phyloP scores from a whole-genome alignment of 2,329 filamentous ascomycete genomes.

The Diaporthe nobilis region DNA sequence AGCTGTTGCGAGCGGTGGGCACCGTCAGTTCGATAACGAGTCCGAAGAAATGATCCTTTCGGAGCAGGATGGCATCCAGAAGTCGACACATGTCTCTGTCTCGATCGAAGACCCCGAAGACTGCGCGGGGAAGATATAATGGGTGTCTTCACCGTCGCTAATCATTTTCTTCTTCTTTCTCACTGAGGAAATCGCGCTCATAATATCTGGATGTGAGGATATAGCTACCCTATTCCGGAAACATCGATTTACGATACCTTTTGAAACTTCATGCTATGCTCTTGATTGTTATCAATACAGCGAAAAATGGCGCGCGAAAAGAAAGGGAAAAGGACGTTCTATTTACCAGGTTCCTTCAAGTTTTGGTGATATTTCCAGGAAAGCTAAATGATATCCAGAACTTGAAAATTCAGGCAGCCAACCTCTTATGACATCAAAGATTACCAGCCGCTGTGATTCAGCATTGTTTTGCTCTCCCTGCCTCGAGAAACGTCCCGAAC shows the following conservation, averaged over 20 bases:
- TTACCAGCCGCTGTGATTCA: neutral
- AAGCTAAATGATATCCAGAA: neutral
- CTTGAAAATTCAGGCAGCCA: neutral
- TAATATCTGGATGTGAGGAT: neutral
- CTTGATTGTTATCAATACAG: neutral
- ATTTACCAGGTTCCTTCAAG: neutral
- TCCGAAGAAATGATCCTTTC: conserved; percentile 19
- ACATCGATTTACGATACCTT: neutral
- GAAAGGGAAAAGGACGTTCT: too few relatives aligned
- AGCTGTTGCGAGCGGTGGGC: neutral
- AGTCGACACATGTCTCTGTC: conserved; percentile 15
- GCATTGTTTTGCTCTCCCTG: neutral
- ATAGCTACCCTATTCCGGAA: neutral
- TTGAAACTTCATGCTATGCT: too few relatives aligned
- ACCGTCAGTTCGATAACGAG: neutral
- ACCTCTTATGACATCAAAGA: neutral
- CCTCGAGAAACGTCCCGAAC: neutral
- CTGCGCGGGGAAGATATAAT: neutral
- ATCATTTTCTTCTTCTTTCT: neutral
- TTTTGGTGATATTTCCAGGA: neutral
- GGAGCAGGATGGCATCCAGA: neutral
- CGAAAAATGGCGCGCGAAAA: too few relatives aligned
- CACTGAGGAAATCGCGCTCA: neutral
- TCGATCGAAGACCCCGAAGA: neutral
- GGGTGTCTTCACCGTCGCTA: too few relatives aligned